Evolutionary conservation across 2,329 filamentous ascomycete genomes (phyloP).

Genomic region (Fusarium duplospermum): DNA sequence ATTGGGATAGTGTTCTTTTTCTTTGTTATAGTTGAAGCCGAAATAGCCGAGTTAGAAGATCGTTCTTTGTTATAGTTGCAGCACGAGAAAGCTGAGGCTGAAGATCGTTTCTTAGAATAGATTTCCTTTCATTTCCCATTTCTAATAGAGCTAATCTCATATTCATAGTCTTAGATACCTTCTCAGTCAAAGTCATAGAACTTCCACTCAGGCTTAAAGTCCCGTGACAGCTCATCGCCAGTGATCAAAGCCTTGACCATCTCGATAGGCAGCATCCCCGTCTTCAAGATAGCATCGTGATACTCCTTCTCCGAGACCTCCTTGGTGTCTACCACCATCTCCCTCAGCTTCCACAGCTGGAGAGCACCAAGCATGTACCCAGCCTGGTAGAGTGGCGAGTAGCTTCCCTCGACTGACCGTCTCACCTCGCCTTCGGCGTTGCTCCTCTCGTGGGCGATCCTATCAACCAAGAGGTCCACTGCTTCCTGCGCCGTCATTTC

Average conservation of each 20-base stretch:
- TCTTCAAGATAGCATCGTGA: conserved; percentile 30
- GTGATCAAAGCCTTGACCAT: conserved; percentile 30
- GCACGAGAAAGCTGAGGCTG: too few species aligned
- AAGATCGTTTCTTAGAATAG: neutral
- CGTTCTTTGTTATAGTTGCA: too few species aligned
- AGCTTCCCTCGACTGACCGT: conserved; percentile 27
- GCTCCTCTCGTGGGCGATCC: conserved; percentile 26
- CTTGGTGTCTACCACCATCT: conserved; percentile 19
- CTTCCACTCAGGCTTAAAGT: conserved; percentile 30
- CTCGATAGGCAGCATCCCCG: conserved; percentile 26
- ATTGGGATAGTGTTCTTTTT: too few species aligned
- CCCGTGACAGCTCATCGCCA: conserved; percentile 13
- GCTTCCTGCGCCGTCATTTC: conserved; percentile 35
- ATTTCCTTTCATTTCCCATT: neutral
- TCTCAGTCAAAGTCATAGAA: conserved; percentile 33
- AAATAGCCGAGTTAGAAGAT: too few species aligned
- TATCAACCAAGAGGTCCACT: conserved; percentile 14
- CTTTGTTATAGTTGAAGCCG: too few species aligned
- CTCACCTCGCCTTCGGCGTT: conserved; percentile 29
- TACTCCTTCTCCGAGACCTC: conserved; percentile 28
- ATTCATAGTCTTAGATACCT: neutral
- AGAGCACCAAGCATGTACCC: conserved; percentile 30
- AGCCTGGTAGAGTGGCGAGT: conserved; percentile 30
- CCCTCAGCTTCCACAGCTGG: conserved; percentile 28
- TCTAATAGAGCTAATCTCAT: neutral